Conservation (phyloP, 148 eudicot species). For the Mesembryanthemum crystallinum region DNA sequence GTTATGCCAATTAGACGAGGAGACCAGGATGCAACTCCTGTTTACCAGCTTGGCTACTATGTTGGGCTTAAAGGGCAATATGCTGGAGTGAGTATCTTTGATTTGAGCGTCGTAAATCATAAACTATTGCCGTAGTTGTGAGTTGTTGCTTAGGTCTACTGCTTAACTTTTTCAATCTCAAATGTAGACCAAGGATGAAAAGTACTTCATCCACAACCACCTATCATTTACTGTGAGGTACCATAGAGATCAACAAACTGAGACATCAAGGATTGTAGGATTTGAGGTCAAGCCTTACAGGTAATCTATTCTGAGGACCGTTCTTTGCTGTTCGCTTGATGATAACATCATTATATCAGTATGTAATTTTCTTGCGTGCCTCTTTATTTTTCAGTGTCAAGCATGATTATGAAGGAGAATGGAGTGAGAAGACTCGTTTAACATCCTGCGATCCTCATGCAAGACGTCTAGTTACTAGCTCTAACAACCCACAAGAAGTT, state of each 20-base stretch:
- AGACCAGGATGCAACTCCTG: conserved; percentile 47
- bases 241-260: conserved; percentile 40
- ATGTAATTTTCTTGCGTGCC: conserved; percentile 18
- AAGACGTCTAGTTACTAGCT: conserved; percentile 42
- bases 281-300: conserved; percentile 52
- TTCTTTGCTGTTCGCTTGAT: neutral
- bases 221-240: conserved; percentile 41
- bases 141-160: conserved; percentile 4
- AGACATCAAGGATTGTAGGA: conserved; percentile 47
- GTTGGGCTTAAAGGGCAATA: conserved; percentile 60
- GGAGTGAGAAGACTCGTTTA: conserved; percentile 41
- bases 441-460: conserved; percentile 52
- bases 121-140: neutral
- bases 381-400: conserved; percentile 33
- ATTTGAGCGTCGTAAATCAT: conserved; percentile 4
- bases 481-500: conserved; percentile 48
- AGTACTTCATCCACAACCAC: conserved; percentile 50
- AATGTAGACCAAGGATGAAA: conserved; percentile 41
- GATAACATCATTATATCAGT: neutral
- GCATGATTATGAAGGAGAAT: conserved; percentile 51
- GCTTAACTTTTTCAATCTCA: conserved; percentile 21
- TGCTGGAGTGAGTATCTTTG: conserved; percentile 46
- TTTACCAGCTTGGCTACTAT: conserved; percentile 58
- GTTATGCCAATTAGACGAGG: conserved; percentile 55
- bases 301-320: conserved; percentile 20